Base-by-base conservation (phyloP, 805 yeast species). In the Sugiyamaella floridensis region DNA sequence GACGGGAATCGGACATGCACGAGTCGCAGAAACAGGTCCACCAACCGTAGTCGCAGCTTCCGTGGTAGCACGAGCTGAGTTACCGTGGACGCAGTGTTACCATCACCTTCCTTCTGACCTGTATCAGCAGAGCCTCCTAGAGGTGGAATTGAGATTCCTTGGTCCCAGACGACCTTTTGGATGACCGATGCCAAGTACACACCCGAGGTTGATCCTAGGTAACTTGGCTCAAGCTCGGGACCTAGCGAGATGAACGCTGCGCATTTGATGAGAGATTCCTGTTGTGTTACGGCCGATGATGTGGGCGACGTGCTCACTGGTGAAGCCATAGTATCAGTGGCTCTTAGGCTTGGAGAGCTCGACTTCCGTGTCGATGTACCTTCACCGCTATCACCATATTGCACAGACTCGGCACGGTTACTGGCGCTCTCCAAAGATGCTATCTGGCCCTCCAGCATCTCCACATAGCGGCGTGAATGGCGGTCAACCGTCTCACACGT, bases 181-280 rank as follows among this genome's bases (percentile, higher is more conserved):
- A 50, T 50, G 16, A 50, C 49, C 2, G 53, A 42, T 3, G 53
- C 53, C 15, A 50, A 22, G n/a, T 45, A 20, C 7, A 50, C 26
- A 11, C 50, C 53, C 43, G 53, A 50, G 4, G 53, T 22, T 12
- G 49, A 50, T 14, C 53, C 53, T 47, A 50, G 28, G 40, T 50
- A 50, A 29, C 45, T 34, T 28, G 53, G 45, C 12, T 50, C 50
- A 14, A 40, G 45, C 15, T 50, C 53, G 11, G 53, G 40, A 16
- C 53, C 53, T 16, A 50, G 46, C 16, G 53, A 50, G 8, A 50
- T 50, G 20, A 50, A 50, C 2, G 53, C 53, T 2, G 53, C 53
- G 19, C 50, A 50, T 41, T 46, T 50, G 18, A 50, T 50, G 22
- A 50, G 50, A 14, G 53, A 15, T 8, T 43, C 49, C 16, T 50